Base-by-base conservation (phyloP, 2,329 filamentous ascomycete genomes). In the Colletotrichum somersetense region DNA sequence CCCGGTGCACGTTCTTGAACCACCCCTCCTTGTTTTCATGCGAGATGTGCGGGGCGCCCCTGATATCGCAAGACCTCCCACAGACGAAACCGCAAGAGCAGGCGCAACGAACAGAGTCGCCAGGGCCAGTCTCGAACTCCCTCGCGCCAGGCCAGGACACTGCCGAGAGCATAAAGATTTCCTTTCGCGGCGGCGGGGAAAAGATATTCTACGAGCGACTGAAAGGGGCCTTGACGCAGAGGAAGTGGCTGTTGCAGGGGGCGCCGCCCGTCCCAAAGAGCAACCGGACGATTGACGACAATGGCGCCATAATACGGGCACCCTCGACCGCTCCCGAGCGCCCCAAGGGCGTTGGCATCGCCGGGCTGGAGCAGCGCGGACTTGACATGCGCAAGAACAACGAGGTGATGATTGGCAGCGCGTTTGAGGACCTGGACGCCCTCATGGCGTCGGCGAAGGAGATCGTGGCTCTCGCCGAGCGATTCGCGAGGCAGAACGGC, bases 391-490 rank as follows among this genome's bases (percentile, higher is more conserved):
- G 94, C 69, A 96, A 94, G 83, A 97, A 97, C 80, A 98, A 98
- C 77, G 95, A 98, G 81, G 83, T 94, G 12, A 91, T 98, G 62
- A 97, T 99, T 75, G 96, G 96, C 35, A 95, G 90, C 75, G 95
- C 96, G 0, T 99, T 99, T 77, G 96, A 98, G 79, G 96, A 99
- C 78, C 88, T 99, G 0, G 96, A 98, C 79, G 95, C 96, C 4
- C 86, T 99, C 48, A 99, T 98, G 96, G 94, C 95, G 3, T 98
- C 96, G 4, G 96, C 96, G 6, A 98, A 98, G 79, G 94, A 99
- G 79, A 94, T 99, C 61, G 92, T 98, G 62, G 94, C 95, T 6
- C 90, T 99, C 53, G 96, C 96, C 0, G 96, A 98, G 81, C 91
- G 91, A 20, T 96, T 98, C 76, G 91, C 94, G 1, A 87, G 90